A percentile compares a stretch with the other conserved stretches of the same genome.
Evolutionary conservation across 139 green algal genomes (phyloP).

Genomic region (Chlorella sorokiniana): DNA sequence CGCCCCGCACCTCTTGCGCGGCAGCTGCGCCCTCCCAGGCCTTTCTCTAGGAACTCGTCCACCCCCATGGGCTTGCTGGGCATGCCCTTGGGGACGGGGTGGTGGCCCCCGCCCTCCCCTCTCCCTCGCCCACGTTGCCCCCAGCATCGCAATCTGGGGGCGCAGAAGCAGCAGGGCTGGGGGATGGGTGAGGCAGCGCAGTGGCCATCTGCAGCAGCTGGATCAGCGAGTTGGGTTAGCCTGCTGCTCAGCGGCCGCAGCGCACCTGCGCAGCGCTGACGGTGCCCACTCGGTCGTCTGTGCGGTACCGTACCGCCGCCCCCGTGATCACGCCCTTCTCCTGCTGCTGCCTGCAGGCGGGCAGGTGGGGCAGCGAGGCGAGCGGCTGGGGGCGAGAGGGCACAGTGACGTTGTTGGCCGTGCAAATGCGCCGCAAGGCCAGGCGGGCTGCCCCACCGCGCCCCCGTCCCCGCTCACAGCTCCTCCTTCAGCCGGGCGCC

Average conservation of each 20-base stretch:
- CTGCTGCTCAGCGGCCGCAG: background rate
- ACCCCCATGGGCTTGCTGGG: slow-evolving; percentile 35
- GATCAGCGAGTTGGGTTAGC: background rate
- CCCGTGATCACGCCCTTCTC: slow-evolving; percentile 30
- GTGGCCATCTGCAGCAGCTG: background rate
- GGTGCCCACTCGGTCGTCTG: slow-evolving; percentile 20
- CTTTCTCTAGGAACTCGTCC: slow-evolving; percentile 42
- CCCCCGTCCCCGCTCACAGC: background rate
- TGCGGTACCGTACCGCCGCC: slow-evolving; percentile 24
- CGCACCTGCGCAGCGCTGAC: slow-evolving; percentile 23
- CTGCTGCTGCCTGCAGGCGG: slow-evolving; percentile 13
- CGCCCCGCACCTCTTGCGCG: slow-evolving; percentile 42
- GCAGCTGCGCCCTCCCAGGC: slow-evolving; percentile 59
- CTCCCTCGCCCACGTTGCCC: too few relatives aligned
- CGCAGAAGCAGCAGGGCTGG: background rate
- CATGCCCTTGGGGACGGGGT: slow-evolving; percentile 29
- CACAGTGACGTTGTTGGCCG: background rate
- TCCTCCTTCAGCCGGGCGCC: slow-evolving; percentile 39
- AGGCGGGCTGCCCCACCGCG: background rate
- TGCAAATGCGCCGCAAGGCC: background rate
- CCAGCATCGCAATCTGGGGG: slow-evolving; percentile 31
- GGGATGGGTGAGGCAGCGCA: background rate
- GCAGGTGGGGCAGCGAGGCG: background rate
- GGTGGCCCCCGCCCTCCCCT: background rate
- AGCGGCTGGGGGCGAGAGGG: background rate